A percentile compares a stretch with the other conserved stretches of the same genome.
phyloP scores from a whole-genome alignment of 108 stramenopile genomes.

The Skeletonema costatum region DNA sequence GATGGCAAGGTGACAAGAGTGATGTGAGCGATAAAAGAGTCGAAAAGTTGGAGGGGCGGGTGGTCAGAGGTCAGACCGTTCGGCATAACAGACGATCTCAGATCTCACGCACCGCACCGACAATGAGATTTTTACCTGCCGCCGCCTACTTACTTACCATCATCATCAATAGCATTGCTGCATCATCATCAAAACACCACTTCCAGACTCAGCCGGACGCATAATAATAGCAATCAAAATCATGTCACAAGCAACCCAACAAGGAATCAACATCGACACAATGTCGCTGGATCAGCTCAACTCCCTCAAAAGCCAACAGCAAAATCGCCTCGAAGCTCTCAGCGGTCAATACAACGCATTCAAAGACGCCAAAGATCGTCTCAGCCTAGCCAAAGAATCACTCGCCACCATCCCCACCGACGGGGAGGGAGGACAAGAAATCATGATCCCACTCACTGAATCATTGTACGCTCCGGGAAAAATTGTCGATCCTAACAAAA shows the following conservation, averaged over 20 bases:
- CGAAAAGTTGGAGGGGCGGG: background rate
- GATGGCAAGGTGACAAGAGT: background rate
- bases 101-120: background rate
- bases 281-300: constrained; percentile 87
- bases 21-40: background rate
- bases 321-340: constrained; percentile 69
- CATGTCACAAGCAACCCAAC: constrained; percentile 8
- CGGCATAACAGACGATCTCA: background rate
- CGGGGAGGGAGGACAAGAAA: constrained; percentile 48
- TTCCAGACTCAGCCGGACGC: background rate
- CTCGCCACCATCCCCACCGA: constrained; percentile 29
- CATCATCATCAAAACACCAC: background rate
- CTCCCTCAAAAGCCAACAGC: constrained; percentile 77
- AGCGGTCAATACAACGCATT: constrained; percentile 72
- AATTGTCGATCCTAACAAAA: constrained; percentile 69
- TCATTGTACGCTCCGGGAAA: constrained; percentile 86
- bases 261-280: constrained; percentile 64
- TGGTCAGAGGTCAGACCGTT: background rate
- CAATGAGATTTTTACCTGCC: background rate
- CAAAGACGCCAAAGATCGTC: constrained; percentile 74
- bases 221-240: background rate
- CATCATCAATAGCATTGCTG: background rate
- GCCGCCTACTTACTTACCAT: too few relatives aligned
- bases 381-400: constrained; percentile 61
- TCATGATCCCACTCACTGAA: constrained; percentile 89